Evolutionary conservation across 73 alveolate genomes (phyloP), one percentile per base, ranked within the genome.

Genomic region (Durusdinium trenchii): DNA sequence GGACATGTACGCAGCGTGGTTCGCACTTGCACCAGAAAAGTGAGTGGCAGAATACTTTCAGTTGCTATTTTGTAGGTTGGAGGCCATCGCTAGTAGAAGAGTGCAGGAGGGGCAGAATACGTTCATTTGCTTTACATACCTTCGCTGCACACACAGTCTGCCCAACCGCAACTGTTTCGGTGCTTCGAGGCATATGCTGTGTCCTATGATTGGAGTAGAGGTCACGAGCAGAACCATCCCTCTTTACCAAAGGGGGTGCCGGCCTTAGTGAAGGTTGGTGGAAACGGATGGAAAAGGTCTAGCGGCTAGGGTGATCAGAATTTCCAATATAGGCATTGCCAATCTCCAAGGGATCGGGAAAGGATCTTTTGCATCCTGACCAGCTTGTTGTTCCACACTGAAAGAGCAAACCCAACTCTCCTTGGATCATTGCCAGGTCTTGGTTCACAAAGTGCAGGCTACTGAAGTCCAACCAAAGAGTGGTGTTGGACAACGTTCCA

Each of bases 131-230:
- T 57, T 12, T 57, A 16, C 12, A 57, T 60, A 23, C n/a, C 30
- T 23, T 0, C 0, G 73, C 73, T 60, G 3, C 73, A 32, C 3
- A 32, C 0, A 7, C 79, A 64, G 79, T 32, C 79, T 43, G 28
- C 9, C n/a, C 79, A 1, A 12, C 32, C 40, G 3, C 42, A 38
- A 5, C 36, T 38, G 36, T 4, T 35, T 40, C 43, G 3, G 42
- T 42, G 85, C 87, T 3, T 35, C 86, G 36, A 91, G 98, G 99
- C 99, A 47, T 99, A 96, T 95, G 99, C 99, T 6, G 94, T 93
- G 61, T 99, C 99, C 42, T 99, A 99, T 89, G 99, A 99, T 95
- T 99, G 99, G 99, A 99, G 99, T 82, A 99, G 99, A 84, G 99
- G 99, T 9, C 99, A 99, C 64, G 99, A 99, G 99, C 98, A 91